phyloP scores from a whole-genome alignment of 2,329 filamentous ascomycete species.

The Talaromyces funiculosus region DNA sequence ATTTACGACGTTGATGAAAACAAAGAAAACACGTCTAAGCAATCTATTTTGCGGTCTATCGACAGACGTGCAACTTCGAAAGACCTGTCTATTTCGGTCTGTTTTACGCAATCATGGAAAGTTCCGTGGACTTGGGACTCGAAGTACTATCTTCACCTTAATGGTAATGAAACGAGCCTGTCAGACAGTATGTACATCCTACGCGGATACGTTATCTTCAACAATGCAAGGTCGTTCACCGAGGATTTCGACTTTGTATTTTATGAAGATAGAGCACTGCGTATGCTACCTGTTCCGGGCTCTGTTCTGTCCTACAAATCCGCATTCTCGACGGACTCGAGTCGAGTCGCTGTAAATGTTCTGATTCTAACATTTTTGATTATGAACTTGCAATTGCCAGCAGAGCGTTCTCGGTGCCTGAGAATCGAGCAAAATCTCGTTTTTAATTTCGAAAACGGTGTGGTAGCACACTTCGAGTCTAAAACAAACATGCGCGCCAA shows the following conservation, averaged over 20 bases:
- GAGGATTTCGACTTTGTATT: too few relatives aligned
- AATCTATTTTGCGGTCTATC: too few relatives aligned
- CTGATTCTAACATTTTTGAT: background rate
- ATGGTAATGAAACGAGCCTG: too few relatives aligned
- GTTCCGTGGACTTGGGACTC: too few relatives aligned
- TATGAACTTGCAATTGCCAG: background rate
- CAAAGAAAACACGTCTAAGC: too few relatives aligned
- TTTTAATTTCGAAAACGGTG: background rate
- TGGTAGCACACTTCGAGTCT: background rate
- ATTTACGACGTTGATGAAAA: background rate
- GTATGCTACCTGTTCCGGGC: too few relatives aligned
- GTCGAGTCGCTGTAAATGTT: background rate
- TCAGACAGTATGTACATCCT: too few relatives aligned
- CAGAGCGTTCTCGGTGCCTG: background rate
- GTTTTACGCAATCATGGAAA: background rate
- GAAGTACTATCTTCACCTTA: too few relatives aligned
- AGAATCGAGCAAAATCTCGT: background rate
- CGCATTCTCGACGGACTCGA: background rate
- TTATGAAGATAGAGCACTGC: too few relatives aligned
- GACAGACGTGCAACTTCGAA: background rate
- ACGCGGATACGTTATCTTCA: too few relatives aligned
- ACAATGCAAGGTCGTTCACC: too few relatives aligned
- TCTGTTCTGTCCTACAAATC: background rate
- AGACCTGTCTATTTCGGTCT: too few relatives aligned
- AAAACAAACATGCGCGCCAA: background rate